Evolutionary conservation across 495 filamentous ascomycete species (phyloP).

Genomic region (Stereocaulon alpinum): DNA sequence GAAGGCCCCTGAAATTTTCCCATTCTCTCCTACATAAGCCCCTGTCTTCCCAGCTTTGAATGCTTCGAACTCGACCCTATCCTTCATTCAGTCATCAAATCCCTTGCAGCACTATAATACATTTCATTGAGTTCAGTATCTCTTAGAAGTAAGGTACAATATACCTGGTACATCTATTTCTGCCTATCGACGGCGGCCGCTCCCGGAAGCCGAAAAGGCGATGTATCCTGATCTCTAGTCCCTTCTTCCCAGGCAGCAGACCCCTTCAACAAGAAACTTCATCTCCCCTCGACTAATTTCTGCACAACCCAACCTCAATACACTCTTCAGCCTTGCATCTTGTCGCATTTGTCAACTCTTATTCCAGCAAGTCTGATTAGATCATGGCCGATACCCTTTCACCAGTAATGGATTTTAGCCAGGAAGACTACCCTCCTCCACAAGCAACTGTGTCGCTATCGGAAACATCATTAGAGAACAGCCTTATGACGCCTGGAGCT

Average conservation of each 20-base stretch:
- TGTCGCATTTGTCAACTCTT: not conserved
- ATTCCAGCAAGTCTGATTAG: not conserved
- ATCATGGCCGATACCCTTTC: conserved; percentile 11
- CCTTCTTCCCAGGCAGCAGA: conserved; percentile 9
- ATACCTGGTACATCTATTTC: not conserved
- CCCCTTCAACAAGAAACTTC: not conserved
- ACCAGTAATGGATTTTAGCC: conserved; percentile 14
- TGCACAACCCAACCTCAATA: not conserved
- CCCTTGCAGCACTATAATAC: not conserved
- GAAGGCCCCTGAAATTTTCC: not conserved
- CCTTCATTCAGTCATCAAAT: not conserved
- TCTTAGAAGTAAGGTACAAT: too few species aligned
- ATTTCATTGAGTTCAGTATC: too few species aligned
- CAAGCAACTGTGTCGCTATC: conserved; percentile 42
- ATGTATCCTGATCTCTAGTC: conserved; percentile 16
- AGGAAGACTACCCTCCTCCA: conserved; percentile 21
- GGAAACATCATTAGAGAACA: conserved; percentile 34
- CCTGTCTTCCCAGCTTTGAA: not conserved
- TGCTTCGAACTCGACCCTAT: not conserved
- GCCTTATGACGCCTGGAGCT: conserved; percentile 18
- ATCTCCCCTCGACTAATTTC: not conserved
- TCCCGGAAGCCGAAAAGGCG: conserved; percentile 10
- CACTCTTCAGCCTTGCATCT: not conserved
- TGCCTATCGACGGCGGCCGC: conserved; percentile 7
- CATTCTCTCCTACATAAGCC: not conserved